Percentiles rank a stretch among this genome's conserved stretches.
Evolutionary conservation across 2,329 filamentous ascomycete species (phyloP).

Genomic region (Talaromyces sp.): DNA sequence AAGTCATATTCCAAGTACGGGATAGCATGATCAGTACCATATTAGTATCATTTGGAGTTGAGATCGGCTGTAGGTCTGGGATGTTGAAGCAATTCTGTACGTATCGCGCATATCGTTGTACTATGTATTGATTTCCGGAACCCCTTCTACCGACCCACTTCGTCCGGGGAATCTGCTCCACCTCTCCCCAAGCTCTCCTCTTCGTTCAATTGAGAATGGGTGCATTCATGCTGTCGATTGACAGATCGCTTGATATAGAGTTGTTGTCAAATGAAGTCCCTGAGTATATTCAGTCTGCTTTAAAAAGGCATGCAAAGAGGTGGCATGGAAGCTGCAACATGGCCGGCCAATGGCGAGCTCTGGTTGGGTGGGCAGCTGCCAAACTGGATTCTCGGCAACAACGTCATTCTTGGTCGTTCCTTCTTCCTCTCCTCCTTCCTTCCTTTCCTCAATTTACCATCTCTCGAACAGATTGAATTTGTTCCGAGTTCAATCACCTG

Average conservation of each 20-base stretch:
- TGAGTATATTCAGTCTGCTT: neutral
- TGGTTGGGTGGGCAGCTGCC: slow-evolving; percentile 10
- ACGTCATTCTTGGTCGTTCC: slow-evolving; percentile 15
- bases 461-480: neutral
- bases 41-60: too few species aligned
- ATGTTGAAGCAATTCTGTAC: neutral
- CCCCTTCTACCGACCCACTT: neutral
- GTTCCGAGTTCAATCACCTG: neutral
- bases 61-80: too few species aligned
- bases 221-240: neutral
- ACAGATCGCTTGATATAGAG: neutral
- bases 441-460: too few species aligned
- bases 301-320: neutral
- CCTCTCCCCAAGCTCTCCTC: neutral
- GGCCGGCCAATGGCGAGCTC: neutral
- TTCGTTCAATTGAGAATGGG: neutral
- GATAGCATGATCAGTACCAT: too few species aligned
- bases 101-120: too few species aligned
- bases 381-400: slow-evolving; percentile 8
- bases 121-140: too few species aligned
- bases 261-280: neutral
- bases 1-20: too few species aligned
- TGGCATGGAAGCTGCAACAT: neutral
- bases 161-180: neutral
- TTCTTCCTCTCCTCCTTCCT: neutral